A percentile compares a stretch with the other conserved stretches of the same genome.
Evolutionary conservation across 2,329 filamentous ascomycete genomes (phyloP).

Genomic region (Fusarium xylarioides): DNA sequence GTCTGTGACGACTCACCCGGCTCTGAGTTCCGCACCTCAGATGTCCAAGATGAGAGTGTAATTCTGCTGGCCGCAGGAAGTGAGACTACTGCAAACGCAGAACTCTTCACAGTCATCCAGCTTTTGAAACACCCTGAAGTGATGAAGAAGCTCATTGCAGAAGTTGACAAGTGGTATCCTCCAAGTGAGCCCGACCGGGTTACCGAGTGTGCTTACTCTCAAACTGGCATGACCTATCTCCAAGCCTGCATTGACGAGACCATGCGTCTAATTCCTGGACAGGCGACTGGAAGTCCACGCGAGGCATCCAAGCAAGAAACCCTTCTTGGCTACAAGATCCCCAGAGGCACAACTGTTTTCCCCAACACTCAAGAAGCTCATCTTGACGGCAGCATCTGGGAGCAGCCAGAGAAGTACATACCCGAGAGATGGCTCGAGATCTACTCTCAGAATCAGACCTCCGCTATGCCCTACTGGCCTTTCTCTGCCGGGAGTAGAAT

Average conservation of each 20-base stretch:
- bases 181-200: neutral
- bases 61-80: neutral
- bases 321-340: neutral
- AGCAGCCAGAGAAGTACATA: neutral
- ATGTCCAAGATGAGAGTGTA: neutral
- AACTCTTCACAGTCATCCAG: neutral
- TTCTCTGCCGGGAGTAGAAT: neutral
- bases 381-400: neutral
- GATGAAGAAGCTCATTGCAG: neutral
- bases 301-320: neutral
- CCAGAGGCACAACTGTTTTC: neutral
- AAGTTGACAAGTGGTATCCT: conserved; percentile 7
- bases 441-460: neutral
- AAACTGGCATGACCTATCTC: neutral
- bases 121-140: neutral
- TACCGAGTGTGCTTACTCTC: neutral
- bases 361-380: neutral
- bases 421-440: neutral
- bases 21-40: neutral
- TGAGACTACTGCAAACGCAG: neutral
- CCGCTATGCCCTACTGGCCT: neutral
- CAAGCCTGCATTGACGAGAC: conserved; percentile 1
- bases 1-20: neutral
- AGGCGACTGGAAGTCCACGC: neutral
- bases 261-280: neutral